Conservation (phyloP, 2,329 filamentous ascomycete genomes). For the Trichoderma breve region DNA sequence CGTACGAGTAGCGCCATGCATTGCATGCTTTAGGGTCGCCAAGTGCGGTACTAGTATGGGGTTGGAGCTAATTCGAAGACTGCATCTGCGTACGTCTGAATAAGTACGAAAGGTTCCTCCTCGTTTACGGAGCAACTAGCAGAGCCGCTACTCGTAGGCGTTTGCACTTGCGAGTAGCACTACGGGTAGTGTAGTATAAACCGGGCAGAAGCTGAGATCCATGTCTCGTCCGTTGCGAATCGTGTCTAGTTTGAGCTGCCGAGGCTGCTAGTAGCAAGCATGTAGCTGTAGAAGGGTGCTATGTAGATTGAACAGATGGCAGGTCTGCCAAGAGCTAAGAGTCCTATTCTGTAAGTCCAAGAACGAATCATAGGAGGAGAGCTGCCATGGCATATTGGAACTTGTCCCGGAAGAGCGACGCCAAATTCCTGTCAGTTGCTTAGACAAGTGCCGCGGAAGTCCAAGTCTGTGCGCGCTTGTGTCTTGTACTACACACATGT, state of each 20-base stretch:
- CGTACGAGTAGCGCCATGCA: conserved; percentile 10
- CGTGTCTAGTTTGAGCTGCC: not conserved
- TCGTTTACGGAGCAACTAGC: not conserved
- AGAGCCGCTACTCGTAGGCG: not conserved
- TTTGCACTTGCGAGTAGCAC: not conserved
- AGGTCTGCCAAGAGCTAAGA: not conserved
- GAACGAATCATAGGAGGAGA: not conserved
- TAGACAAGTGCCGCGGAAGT: not conserved
- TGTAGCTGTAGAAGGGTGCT: not conserved
- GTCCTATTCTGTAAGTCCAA: not conserved
- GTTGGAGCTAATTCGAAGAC: not conserved
- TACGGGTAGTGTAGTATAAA: not conserved
- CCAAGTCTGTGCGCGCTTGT: not conserved
- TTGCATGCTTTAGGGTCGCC: conserved; percentile 4
- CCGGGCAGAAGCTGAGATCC: not conserved
- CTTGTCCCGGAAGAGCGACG: not conserved
- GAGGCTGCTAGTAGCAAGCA: not conserved
- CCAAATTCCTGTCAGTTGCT: conserved; percentile 9
- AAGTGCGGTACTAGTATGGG: conserved; percentile 7
- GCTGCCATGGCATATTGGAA: not conserved
- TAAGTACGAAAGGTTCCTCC: not conserved
- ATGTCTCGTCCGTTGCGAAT: conserved; percentile 4
- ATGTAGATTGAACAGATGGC: not conserved
- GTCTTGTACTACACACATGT: not conserved
- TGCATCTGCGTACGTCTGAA: not conserved